Evolutionary conservation across 2,329 filamentous ascomycete species (phyloP).

Genomic region (Exophiala lecanii-corni): DNA sequence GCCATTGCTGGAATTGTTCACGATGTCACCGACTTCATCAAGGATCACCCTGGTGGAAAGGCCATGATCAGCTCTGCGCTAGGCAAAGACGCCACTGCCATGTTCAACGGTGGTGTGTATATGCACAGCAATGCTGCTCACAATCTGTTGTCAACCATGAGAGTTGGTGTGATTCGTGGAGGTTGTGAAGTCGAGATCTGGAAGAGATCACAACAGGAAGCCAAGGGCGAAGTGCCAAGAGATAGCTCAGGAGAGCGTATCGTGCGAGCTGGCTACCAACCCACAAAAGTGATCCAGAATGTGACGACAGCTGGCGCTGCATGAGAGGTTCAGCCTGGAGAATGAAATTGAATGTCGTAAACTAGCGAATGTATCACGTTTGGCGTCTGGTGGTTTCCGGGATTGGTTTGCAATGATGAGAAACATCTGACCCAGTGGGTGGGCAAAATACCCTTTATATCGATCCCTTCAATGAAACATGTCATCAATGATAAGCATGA

Average conservation of each 20-base stretch:
- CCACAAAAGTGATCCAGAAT: constrained; percentile 76
- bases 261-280: constrained; percentile 77
- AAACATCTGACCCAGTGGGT: neutral
- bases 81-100: constrained; percentile 82
- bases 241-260: constrained; percentile 78
- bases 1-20: constrained; percentile 81
- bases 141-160: constrained; percentile 83
- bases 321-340: constrained; percentile 34
- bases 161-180: constrained; percentile 78
- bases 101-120: constrained; percentile 90
- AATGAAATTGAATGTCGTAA: constrained; percentile 6
- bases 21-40: constrained; percentile 78
- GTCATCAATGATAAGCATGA: no score
- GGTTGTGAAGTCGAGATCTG: constrained; percentile 89
- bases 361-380: constrained; percentile 14
- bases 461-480: no score
- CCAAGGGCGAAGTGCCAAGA: constrained; percentile 75
- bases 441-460: constrained; percentile 4
- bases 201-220: constrained; percentile 70
- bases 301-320: constrained; percentile 80
- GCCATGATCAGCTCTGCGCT: constrained; percentile 77
- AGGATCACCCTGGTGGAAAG: constrained; percentile 85
- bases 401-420: no score
- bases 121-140: constrained; percentile 85
- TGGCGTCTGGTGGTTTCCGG: constrained; percentile 15